phyloP scores from a whole-genome alignment of 768 basidiomycete genomes.

The Chalciporus sphaerocephalus region DNA sequence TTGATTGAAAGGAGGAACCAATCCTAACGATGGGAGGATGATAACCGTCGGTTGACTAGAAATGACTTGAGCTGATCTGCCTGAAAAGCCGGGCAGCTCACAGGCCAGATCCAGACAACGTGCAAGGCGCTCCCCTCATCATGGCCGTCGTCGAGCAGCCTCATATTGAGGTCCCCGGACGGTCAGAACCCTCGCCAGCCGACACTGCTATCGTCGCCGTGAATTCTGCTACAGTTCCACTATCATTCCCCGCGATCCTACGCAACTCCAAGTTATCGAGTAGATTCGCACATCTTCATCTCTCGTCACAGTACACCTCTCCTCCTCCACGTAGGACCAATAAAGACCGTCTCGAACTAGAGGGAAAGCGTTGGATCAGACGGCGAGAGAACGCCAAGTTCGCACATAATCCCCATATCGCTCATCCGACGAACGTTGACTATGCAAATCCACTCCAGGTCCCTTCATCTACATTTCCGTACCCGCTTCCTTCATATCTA shows the following conservation, averaged over 20 bases:
- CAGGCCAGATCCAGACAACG: too few relatives aligned
- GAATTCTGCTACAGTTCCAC: conserved; percentile 37
- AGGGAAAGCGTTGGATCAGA: conserved; percentile 74
- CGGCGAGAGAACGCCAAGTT: conserved; percentile 77
- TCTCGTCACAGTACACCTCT: conserved; percentile 8
- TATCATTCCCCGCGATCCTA: conserved; percentile 71
- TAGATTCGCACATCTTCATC: conserved; percentile 51
- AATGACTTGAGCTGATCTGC: too few relatives aligned
- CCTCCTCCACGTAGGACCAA: conserved; percentile 24
- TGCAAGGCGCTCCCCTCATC: too few relatives aligned
- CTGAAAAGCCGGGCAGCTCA: too few relatives aligned
- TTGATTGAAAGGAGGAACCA: too few relatives aligned
- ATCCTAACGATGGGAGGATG: too few relatives aligned
- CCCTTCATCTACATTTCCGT: conserved; percentile 61
- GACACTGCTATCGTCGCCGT: not conserved
- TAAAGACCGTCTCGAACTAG: conserved; percentile 56
- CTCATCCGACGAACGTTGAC: conserved; percentile 57
- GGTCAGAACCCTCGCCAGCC: not conserved
- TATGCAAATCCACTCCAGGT: conserved; percentile 42
- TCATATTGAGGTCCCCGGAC: not conserved
- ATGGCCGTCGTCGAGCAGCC: conserved; percentile 7
- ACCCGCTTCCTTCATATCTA: conserved; percentile 68
- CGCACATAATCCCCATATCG: conserved; percentile 67
- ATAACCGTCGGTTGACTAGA: too few relatives aligned
- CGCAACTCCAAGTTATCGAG: conserved; percentile 52